Base-by-base conservation (phyloP, 148 eudicot species). In the Pouteria glomerata region DNA sequence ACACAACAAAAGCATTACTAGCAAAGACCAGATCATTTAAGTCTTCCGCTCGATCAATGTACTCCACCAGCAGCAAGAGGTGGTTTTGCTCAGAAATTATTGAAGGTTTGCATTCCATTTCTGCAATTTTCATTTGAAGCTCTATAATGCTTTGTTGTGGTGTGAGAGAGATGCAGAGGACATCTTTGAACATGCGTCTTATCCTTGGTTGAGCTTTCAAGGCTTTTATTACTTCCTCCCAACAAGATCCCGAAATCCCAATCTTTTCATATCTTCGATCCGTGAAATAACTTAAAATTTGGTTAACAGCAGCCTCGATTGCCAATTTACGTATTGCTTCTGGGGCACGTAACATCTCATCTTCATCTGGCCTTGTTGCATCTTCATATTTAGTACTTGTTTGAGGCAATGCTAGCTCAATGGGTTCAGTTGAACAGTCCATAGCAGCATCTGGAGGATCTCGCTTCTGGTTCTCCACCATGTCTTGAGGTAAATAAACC, bases 161-260 rank as follows among this genome's bases (percentile, higher is more conserved):
- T 23, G 44, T 37, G 15, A 57, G 23, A 39, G 37, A 35, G 19
- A 56, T 16, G 19, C 3, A 7, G 12, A 23, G 7, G 33, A 69
- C 21, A n/a, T 23, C 45, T 11, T 56, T 37, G 37, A 69, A 69
- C 47, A 48, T 69, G 50, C 14, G 12, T 26, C 18, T 29, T 33
- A 56, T 57, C 24, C 39, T 37, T 1, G 73, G 51, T 14, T n/a
- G 34, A 56, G 33, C n/a, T 69, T 53, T 31, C 62, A 69, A 39
- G 21, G 15, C 50, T 52, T 55, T 16, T 8, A 34, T 23, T 34
- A 69, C 21, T 11, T n/a, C 15, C 34, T 16, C 62, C 30, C 59
- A 41, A 63, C n/a, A 13, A 18, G 41, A 0, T 14, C 61, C 23
- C 37, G 51, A 69, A 69, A 69, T 69, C 26, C 42, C 73, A 18